Conservation (phyloP, 768 basidiomycete species). For the Suillus subaureus region DNA sequence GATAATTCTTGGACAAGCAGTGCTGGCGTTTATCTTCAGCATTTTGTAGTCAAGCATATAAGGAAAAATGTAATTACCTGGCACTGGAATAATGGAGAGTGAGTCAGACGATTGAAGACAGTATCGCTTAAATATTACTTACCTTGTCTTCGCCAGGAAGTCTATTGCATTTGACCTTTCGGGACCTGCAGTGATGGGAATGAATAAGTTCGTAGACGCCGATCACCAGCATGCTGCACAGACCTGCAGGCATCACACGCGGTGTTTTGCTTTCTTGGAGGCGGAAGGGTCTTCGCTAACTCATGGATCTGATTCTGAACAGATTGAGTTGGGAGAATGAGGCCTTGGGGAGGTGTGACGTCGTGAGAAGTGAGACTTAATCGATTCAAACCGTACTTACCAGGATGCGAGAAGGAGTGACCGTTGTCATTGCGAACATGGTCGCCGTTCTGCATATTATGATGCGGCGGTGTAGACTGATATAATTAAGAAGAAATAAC, state of each 20-base stretch:
- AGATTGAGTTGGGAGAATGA: slow-evolving; percentile 62
- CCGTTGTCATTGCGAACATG: slow-evolving; percentile 9
- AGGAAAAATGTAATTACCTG: slow-evolving; percentile 47
- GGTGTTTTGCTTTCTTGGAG: slow-evolving; percentile 90
- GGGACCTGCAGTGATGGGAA: slow-evolving; percentile 48
- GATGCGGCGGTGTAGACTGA: slow-evolving; percentile 23
- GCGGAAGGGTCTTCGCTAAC: slow-evolving; percentile 75
- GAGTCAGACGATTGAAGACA: slow-evolving; percentile 8
- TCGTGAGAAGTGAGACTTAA: slow-evolving; percentile 1
- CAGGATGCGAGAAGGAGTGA: slow-evolving; percentile 38
- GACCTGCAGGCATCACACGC: slow-evolving; percentile 93
- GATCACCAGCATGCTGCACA: slow-evolving; percentile 14
- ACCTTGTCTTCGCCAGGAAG: slow-evolving; percentile 84
- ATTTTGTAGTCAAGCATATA: background rate
- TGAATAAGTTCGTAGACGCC: slow-evolving; percentile 16
- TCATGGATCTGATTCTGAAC: slow-evolving; percentile 85
- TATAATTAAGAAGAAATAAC: slow-evolving; percentile 29
- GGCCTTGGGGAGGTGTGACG: slow-evolving; percentile 42
- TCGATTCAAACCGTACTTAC: slow-evolving; percentile 15
- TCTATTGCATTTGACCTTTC: slow-evolving; percentile 89
- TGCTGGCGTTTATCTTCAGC: slow-evolving; percentile 50
- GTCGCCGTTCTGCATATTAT: slow-evolving; percentile 36
- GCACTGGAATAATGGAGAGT: slow-evolving; percentile 45
- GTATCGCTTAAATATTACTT: slow-evolving; percentile 24
- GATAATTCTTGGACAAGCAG: slow-evolving; percentile 84